Base-by-base conservation (phyloP, 768 basidiomycete genomes). In the Postia placenta region DNA sequence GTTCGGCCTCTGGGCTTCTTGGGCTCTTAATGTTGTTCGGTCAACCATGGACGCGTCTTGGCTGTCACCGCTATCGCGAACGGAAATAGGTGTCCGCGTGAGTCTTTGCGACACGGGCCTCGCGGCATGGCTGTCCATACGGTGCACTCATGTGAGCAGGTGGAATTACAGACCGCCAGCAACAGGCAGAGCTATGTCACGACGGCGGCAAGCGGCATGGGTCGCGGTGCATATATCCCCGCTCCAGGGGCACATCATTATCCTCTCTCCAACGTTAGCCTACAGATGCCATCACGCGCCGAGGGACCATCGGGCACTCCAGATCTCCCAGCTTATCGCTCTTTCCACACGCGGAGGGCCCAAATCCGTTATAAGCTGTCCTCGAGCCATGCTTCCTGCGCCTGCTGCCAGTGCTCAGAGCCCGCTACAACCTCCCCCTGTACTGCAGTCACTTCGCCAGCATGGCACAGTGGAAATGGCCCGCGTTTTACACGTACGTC, bases 401-500 rank as follows among this genome's bases (percentile, higher is more conserved):
- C 35, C 46, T 42, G 40, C 46, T 24, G 40, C 50, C 50, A 36
- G 39, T 35, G 27, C 26, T 14, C 26, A 11, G 33, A 36, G 23
- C 36, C 23, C 38, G 17, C 35, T 41, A 23, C 45, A 19, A n/a
- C 43, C 26, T 4, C 25, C 17, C 25, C 14, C n/a, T 46, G 26
- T 45, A 27, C 45, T 27, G 11, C 39, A 33, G 30, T 17, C 23
- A 11, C 9, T 17, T 22, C 25, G 42, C 39, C 42, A 48, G 40
- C 40, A 57, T 61, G 57, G 50, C 59, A 45, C 47, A 56, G 26
- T 40, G 49, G 49, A 58, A 60, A 53, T 48, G 58, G 46, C 61
- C 61, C 24, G 50, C 48, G 24, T 61, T 56, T 47, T 63, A 63
- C 53, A 62, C 58, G 63, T 64, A 52, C 39, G 59, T 5, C 23